These are phyloP conservation scores for Catharanthus roseus DNA, from an alignment of 257 asterid genomes.

Conservation along the genomic window DNA sequence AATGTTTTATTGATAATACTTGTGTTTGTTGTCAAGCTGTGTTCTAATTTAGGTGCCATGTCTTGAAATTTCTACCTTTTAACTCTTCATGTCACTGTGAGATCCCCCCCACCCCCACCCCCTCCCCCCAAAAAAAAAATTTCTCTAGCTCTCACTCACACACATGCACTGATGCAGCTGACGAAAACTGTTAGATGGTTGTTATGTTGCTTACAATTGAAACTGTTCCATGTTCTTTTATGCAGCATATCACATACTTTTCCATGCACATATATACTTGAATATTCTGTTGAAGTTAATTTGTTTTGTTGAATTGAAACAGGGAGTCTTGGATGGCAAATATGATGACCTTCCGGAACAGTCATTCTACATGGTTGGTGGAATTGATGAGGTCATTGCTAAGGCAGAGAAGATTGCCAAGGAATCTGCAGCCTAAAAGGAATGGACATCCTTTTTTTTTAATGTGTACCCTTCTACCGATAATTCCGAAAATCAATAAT, in stretches of 20 bases:
- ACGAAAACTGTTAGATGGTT: neutral
- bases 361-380: conserved; percentile 97
- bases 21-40: neutral
- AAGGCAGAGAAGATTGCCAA: conserved; percentile 98
- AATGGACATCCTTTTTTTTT: conserved; percentile 13
- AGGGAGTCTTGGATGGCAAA: conserved; percentile 95
- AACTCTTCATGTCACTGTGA: too few species aligned
- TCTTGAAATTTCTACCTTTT: neutral
- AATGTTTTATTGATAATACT: neutral
- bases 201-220: neutral
- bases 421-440: conserved; percentile 63
- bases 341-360: conserved; percentile 89
- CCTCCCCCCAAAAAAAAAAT: too few species aligned
- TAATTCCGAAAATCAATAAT: conserved; percentile 60
- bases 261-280: neutral
- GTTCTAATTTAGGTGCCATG: neutral
- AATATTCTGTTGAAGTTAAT: conserved; percentile 2
- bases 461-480: conserved; percentile 24
- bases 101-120: too few species aligned
- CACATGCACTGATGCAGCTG: too few species aligned
- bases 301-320: conserved; percentile 12
- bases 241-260: neutral
- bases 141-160: too few species aligned
- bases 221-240: neutral
- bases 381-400: conserved; percentile 88